A percentile compares a stretch with the other conserved stretches of the same genome.
Conservation (phyloP, 257 asterid species). For the Solanum medicagineum region DNA sequence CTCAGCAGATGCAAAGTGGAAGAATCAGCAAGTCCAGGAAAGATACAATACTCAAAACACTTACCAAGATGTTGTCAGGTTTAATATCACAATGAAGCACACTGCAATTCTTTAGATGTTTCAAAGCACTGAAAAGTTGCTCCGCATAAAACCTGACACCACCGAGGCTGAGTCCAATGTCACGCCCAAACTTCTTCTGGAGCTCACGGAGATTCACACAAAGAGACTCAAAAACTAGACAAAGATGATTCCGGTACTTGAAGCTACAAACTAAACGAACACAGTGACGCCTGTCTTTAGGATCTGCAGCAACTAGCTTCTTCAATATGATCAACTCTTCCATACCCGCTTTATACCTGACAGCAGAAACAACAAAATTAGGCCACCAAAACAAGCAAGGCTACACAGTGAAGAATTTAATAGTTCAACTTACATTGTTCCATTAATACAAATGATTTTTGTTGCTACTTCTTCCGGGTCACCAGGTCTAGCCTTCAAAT, state of each 20-base stretch:
- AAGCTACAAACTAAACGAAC: slow-evolving; percentile 88
- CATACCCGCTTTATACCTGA: slow-evolving; percentile 61
- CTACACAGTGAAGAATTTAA: background rate
- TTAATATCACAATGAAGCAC: slow-evolving; percentile 96
- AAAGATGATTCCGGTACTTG: slow-evolving; percentile 91
- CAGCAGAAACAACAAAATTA: background rate
- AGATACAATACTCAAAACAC: background rate
- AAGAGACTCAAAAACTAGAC: slow-evolving; percentile 98
- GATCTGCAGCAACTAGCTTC: slow-evolving; percentile 90
- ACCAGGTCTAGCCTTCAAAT: slow-evolving; percentile 61
- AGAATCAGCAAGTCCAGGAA: background rate
- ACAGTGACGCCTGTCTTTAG: slow-evolving; percentile 83
- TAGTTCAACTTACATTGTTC: slow-evolving; percentile 53
- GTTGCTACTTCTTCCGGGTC: slow-evolving; percentile 86
- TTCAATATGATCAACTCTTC: slow-evolving; percentile 80
- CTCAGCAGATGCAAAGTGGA: background rate
- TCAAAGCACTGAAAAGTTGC: slow-evolving; percentile 84
- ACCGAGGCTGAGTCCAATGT: slow-evolving; percentile 88
- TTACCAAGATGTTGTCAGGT: slow-evolving; percentile 97
- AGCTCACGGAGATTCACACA: slow-evolving; percentile 97
- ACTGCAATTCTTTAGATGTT: slow-evolving; percentile 82
- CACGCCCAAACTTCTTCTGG: slow-evolving; percentile 92
- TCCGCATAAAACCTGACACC: slow-evolving; percentile 91
- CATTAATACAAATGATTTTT: slow-evolving; percentile 82
- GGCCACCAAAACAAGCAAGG: background rate